Conservation (phyloP, 1,284 basidiomycete species). For the Puccinia hordei region DNA sequence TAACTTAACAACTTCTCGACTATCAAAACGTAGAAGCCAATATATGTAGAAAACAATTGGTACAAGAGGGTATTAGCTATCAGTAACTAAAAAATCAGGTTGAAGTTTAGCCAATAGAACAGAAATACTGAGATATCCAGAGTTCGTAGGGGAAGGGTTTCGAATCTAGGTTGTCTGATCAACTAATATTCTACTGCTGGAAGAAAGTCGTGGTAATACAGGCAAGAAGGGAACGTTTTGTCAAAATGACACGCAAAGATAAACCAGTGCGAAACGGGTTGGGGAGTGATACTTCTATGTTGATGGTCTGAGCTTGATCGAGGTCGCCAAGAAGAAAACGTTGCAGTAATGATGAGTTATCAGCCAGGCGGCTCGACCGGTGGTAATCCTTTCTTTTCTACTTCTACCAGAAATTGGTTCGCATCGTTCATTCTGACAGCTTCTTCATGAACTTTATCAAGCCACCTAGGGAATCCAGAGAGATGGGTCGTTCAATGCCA, state of each 20-base stretch:
- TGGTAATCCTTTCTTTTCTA: slow-evolving; percentile 48
- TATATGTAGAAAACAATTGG: too few relatives aligned
- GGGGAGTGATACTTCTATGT: not conserved
- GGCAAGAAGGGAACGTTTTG: not conserved
- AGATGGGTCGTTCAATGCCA: not conserved
- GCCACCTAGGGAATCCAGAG: slow-evolving; percentile 64
- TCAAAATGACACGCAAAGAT: not conserved
- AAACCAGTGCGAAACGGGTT: not conserved
- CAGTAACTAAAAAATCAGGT: too few relatives aligned
- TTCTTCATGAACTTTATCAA: slow-evolving; percentile 88
- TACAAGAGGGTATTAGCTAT: too few relatives aligned
- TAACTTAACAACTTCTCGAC: too few relatives aligned
- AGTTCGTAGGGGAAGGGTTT: too few relatives aligned
- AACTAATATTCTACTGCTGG: too few relatives aligned
- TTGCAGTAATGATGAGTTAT: not conserved
- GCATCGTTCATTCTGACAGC: slow-evolving; percentile 89
- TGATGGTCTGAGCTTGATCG: not conserved
- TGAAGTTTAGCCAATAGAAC: too few relatives aligned
- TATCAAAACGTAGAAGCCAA: too few relatives aligned
- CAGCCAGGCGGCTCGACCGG: slow-evolving; percentile 25
- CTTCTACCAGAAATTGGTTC: slow-evolving; percentile 48
- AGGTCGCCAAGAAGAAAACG: not conserved
- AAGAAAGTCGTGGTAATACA: not conserved
- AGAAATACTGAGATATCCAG: too few relatives aligned
- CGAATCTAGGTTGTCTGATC: too few relatives aligned